phyloP scores from a whole-genome alignment of 1,139 yeast genomes.

The Saccharomyces hybrid region DNA sequence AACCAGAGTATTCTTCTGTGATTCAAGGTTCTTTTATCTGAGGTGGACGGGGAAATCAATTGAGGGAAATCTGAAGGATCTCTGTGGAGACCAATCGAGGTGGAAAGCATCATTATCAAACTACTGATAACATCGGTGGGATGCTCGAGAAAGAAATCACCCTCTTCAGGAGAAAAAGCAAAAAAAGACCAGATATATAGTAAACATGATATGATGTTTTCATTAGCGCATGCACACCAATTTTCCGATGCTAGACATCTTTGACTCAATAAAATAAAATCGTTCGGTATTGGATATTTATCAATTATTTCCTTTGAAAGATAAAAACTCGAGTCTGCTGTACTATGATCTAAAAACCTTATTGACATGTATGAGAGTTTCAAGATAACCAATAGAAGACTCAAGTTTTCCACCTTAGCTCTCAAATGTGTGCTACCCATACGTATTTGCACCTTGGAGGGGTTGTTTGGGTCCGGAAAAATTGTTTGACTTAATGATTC shows the following conservation, averaged over 20 bases:
- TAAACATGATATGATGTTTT: constrained; percentile 25
- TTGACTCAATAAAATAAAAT: constrained; percentile 20
- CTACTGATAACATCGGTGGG: constrained; percentile 30
- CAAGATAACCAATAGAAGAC: constrained; percentile 22
- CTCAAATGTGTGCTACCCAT: constrained; percentile 25
- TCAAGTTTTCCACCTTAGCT: constrained; percentile 24
- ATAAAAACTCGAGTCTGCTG: constrained; percentile 4
- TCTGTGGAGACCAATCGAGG: constrained; percentile 29
- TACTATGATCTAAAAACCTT: constrained; percentile 13
- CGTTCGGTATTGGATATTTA: constrained; percentile 24
- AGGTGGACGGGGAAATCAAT: constrained; percentile 11
- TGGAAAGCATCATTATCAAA: constrained; percentile 23
- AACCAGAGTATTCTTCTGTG: constrained; percentile 29
- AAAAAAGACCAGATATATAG: constrained; percentile 30
- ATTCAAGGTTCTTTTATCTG: constrained; percentile 19
- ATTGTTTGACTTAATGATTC: constrained; percentile 14
- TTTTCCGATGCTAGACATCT: constrained; percentile 24
- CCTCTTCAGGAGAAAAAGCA: constrained; percentile 30
- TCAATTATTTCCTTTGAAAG: constrained; percentile 14
- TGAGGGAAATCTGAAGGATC: constrained; percentile 28
- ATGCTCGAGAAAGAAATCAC: constrained; percentile 28
- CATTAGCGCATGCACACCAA: constrained; percentile 28
- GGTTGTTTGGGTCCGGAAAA: constrained; percentile 12
- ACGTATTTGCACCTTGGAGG: constrained; percentile 17
- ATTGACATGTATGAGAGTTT: constrained; percentile 25